phyloP scores from a whole-genome alignment of 2,329 filamentous ascomycete genomes.

The Pseudocercospora pini-densiflorae region DNA sequence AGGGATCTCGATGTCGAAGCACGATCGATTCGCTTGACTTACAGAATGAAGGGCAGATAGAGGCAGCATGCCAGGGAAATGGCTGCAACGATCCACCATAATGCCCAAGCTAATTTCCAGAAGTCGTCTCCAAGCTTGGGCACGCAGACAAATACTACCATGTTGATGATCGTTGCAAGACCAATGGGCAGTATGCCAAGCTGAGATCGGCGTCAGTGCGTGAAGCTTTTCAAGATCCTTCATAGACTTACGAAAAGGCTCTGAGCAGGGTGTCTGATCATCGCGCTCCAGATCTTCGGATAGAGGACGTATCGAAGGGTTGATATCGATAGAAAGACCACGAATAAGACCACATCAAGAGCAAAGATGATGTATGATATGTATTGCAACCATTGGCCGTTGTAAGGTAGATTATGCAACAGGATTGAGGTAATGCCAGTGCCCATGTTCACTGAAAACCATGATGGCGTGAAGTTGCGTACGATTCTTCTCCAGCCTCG shows the following conservation, averaged over 20 bases:
- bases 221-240: not conserved
- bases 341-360: slow-evolving; percentile 65
- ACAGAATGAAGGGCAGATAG: slow-evolving; percentile 11
- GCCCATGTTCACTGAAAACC: slow-evolving; percentile 57
- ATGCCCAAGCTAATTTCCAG: slow-evolving; percentile 51
- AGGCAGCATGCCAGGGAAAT: slow-evolving; percentile 50
- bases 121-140: slow-evolving; percentile 49
- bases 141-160: slow-evolving; percentile 36
- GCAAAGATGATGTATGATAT: slow-evolving; percentile 66
- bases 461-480: slow-evolving; percentile 38
- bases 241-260: slow-evolving; percentile 58
- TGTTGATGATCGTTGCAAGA: slow-evolving; percentile 38
- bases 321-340: slow-evolving; percentile 56
- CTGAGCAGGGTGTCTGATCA: slow-evolving; percentile 70
- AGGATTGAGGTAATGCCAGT: slow-evolving; percentile 70
- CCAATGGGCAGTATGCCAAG: slow-evolving; percentile 52
- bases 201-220: not conserved
- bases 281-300: slow-evolving; percentile 67
- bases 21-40: not conserved
- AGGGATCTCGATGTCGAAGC: not conserved
- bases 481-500: slow-evolving; percentile 36
- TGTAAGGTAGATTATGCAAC: slow-evolving; percentile 66
- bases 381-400: slow-evolving; percentile 61
- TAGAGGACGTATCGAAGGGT: slow-evolving; percentile 67
- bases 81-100: slow-evolving; percentile 56